Percentiles rank a stretch among this genome's conserved stretches.
Conservation (phyloP, 345 rosid genomes). For the Conringia planisiliqua region DNA sequence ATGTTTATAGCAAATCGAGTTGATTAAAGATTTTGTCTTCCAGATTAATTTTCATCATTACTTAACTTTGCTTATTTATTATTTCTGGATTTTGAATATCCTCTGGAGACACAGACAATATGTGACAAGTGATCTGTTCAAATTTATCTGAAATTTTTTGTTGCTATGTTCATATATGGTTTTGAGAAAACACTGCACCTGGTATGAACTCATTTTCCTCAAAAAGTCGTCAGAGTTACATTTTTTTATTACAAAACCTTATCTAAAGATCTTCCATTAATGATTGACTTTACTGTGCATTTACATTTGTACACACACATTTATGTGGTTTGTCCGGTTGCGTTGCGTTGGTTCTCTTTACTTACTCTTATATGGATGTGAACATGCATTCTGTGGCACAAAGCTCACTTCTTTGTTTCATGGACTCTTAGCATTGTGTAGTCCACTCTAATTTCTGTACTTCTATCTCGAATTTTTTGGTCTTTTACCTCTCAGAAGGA, state of each 20-base stretch:
- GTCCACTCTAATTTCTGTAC: conserved; percentile 1
- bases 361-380: not conserved
- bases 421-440: conserved; percentile 19
- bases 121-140: not conserved
- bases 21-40: not conserved
- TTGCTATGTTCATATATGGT: not conserved
- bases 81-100: not conserved
- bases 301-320: conserved; percentile 25
- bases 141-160: not conserved
- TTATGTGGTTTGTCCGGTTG: conserved; percentile 17
- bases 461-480: not conserved
- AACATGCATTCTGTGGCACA: conserved; percentile 12
- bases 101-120: not conserved
- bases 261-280: conserved; percentile 23
- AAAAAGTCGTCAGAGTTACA: not conserved
- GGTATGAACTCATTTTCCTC: conserved; percentile 5
- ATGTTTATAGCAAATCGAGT: not conserved
- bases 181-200: not conserved
- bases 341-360: not conserved
- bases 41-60: not conserved
- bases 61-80: not conserved
- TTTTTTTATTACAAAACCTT: not conserved
- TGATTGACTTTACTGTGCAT: conserved; percentile 15
- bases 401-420: conserved; percentile 7
- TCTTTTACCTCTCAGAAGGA: not conserved